Evolutionary conservation across 768 basidiomycete genomes (phyloP), one percentile per base, ranked within the genome.

Genomic region (Ephemerocybe angulata): DNA sequence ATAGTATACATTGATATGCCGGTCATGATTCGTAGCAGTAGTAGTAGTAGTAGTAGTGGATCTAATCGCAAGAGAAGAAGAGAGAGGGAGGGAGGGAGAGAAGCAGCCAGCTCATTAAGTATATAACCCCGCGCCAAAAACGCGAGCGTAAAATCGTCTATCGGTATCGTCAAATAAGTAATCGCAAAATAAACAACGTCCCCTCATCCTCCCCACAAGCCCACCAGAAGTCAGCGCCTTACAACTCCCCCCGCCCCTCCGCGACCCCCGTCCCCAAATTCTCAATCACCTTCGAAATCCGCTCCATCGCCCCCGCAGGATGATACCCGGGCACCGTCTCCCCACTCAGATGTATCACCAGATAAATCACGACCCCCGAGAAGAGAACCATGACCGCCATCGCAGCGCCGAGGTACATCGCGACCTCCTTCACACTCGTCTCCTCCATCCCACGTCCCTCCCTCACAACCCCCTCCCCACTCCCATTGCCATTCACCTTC

Each of bases 361-460:
- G 55, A 43, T 56, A 67, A n/a, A 70, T 57, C 19, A 66, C 53
- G 4, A 46, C 62, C n/a, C 59, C 52, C 12, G 59, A 60, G 19
- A 67, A n/a, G 13, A 55, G 56, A 10, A 67, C 24, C n/a, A 72
- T 40, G 22, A 66, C 37, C 19, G 46, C 58, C 29, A 69, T 60
- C 31, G 63, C 69, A 37, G 63, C 67, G 25, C 28, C 62, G 13
- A 74, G 62, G 53, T 71, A 76, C 47, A 73, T 38, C 28, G 64
- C 51, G 52, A 71, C 30, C 59, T 71, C 69, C 6, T 51, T 38
- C 46, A 59, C 52, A 24, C 58, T 50, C 1, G 48, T 50, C 5
- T 33, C 48, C 35, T 35, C 30, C 31, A 60, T 49, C 8, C 67
- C 58, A 22, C 58, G 51, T 21, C 21, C 44, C 38, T 28, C 24